Evolutionary conservation across 1,284 basidiomycete genomes (phyloP), one percentile per base, ranked within the genome.

Genomic region (Ceratobasidium sp.): DNA sequence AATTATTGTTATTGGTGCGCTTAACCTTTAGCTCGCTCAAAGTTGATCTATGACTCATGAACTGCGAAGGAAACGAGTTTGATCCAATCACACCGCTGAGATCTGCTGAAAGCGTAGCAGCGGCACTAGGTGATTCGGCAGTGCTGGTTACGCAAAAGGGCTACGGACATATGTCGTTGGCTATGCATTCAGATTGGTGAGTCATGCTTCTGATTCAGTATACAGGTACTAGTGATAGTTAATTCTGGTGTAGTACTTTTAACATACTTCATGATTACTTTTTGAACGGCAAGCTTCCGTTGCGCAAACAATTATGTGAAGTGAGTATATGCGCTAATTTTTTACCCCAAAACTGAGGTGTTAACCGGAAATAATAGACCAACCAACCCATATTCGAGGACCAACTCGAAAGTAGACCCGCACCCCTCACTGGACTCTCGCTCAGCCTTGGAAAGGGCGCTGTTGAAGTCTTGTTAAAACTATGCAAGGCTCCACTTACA

Each of bases 61-160:
- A n/a, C n/a, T n/a, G n/a, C n/a, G 77, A 61, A 67, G 74, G 75
- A 6, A 78, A 78, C 48, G 20, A 67, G n/a, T 46, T 42, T 7
- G 78, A 78, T 48, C 78, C 78, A 3, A 66, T 78, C 46, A 78
- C 78, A 9, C 78, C 78, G 38, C 28, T 67, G 9, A 26, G 38
- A 26, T 42, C 38, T 5, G 78, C 78, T 2, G 48, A 78, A 44
- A n/a, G 38, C 17, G 77, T 78, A 5, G 78, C 78, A n/a, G 33
- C 52, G 3, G 40, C 56, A 12, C 33, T 77, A n/a, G 59, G 71
- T 17, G 65, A 78, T n/a, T 65, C 54, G 28, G 78, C 78, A 1
- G 28, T 57, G 17, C 77, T 78, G 0, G n/a, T 78, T n/a, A 26
- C 68, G 40, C 74, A 76, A 38, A 54, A 77, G 56, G 62, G 28